phyloP scores from a whole-genome alignment of 257 asterid genomes.

The Galeopsis tetrahit region DNA sequence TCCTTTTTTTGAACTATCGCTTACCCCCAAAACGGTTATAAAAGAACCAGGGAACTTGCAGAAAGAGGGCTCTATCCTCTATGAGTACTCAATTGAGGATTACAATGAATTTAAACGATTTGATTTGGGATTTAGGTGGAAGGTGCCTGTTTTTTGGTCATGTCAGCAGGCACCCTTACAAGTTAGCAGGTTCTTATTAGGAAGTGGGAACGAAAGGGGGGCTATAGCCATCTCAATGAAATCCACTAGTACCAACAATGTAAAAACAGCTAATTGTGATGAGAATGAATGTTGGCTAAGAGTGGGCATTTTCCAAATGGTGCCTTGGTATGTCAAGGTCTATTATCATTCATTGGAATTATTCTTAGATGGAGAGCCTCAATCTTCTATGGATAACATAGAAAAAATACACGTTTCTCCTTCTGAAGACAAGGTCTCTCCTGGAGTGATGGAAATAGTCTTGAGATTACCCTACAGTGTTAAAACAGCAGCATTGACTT shows the following conservation, averaged over 20 bases:
- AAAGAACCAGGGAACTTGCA: constrained; percentile 49
- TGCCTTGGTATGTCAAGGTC: constrained; percentile 98
- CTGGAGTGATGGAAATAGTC: constrained; percentile 88
- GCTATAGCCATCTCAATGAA: constrained; percentile 85
- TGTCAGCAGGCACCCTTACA: constrained; percentile 78
- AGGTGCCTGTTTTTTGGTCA: constrained; percentile 78
- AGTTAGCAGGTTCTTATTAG: constrained; percentile 82
- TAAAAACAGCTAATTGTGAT: constrained; percentile 34
- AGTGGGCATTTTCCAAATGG: constrained; percentile 86
- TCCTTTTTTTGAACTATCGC: constrained; percentile 65
- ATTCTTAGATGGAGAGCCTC: constrained; percentile 70
- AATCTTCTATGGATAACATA: constrained; percentile 51
- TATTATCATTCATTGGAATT: constrained; percentile 79
- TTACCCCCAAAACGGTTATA: constrained; percentile 65
- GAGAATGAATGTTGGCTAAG: constrained; percentile 58
- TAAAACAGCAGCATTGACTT: constrained; percentile 73
- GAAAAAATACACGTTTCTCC: constrained; percentile 77
- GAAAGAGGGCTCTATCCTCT: constrained; percentile 56
- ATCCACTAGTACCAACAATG: constrained; percentile 47
- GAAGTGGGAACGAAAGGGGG: constrained; percentile 98
- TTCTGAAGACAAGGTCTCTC: constrained; percentile 94
- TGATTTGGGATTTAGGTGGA: constrained; percentile 86
- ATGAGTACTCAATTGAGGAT: constrained; percentile 64
- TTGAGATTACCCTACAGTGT: constrained; percentile 77
- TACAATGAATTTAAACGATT: constrained; percentile 63